Percentiles rank a stretch among this genome's conserved stretches.
Evolutionary conservation across 768 basidiomycete species (phyloP).

Genomic region (Hebeloma cylindrosporum): DNA sequence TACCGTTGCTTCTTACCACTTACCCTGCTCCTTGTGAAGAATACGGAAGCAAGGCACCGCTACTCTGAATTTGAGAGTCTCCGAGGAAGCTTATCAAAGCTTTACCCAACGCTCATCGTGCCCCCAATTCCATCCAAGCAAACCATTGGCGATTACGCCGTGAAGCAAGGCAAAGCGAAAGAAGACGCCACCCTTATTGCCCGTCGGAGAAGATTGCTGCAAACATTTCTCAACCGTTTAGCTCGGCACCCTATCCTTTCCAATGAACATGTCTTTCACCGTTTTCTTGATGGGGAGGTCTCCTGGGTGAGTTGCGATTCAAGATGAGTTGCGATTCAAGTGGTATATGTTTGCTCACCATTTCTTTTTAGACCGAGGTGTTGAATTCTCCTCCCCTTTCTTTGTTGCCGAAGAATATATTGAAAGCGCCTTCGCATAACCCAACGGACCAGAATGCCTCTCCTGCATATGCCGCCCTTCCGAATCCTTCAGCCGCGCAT

Average conservation of each 20-base stretch:
- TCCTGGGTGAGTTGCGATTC: slow-evolving; percentile 70
- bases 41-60: slow-evolving; percentile 78
- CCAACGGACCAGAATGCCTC: slow-evolving; percentile 79
- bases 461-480: slow-evolving; percentile 78
- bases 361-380: slow-evolving; percentile 70
- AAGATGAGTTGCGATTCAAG: too few relatives aligned
- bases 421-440: slow-evolving; percentile 94
- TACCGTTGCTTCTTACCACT: slow-evolving; percentile 4
- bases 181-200: slow-evolving; percentile 93
- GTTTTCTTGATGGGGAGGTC: slow-evolving; percentile 93
- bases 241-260: slow-evolving; percentile 92
- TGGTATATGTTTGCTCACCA: not conserved
- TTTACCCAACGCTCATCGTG: slow-evolving; percentile 95
- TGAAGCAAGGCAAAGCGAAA: slow-evolving; percentile 95
- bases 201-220: slow-evolving; percentile 89
- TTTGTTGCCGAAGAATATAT: slow-evolving; percentile 88
- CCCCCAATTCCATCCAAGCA: slow-evolving; percentile 98
- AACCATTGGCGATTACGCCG: slow-evolving; percentile 92
- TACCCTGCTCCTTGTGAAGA: slow-evolving; percentile 43
- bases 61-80: slow-evolving; percentile 98
- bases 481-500: slow-evolving; percentile 85
- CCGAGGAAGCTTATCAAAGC: slow-evolving; percentile 73
- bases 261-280: slow-evolving; percentile 93
- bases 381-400: slow-evolving; percentile 91
- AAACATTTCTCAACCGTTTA: slow-evolving; percentile 91